A percentile compares a stretch with the other conserved stretches of the same genome.
Conservation (phyloP, 345 rosid genomes). For the Acer campestre region DNA sequence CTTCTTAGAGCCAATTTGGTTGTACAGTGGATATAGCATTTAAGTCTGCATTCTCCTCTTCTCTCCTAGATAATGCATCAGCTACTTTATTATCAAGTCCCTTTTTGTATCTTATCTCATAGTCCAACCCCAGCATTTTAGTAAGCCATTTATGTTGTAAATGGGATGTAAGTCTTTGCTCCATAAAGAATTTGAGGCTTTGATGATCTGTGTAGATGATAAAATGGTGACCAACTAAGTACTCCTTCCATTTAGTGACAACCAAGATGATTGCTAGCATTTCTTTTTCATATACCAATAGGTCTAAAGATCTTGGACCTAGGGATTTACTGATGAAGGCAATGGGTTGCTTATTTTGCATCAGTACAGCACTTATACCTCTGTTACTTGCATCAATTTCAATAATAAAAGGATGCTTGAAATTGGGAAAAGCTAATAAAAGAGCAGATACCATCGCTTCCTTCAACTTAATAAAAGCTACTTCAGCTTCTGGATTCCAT, state of each 20-base stretch:
- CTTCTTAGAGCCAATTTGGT: not conserved
- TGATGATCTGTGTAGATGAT: not conserved
- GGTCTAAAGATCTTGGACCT: not conserved
- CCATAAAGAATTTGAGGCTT: not conserved
- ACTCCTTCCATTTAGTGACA: not conserved
- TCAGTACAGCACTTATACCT: not conserved
- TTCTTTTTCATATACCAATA: not conserved
- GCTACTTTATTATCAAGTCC: not conserved
- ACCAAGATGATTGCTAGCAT: not conserved
- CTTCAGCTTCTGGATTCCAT: not conserved
- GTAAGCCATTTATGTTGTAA: not conserved
- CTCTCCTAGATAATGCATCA: not conserved
- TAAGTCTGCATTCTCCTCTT: too few species aligned
- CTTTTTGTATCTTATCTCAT: not conserved
- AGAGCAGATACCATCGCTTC: not conserved
- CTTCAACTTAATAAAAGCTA: not conserved
- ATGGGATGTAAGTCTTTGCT: not conserved
- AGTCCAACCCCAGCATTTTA: not conserved
- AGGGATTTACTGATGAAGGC: not conserved
- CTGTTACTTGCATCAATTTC: not conserved
- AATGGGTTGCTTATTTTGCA: not conserved
- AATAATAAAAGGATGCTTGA: not conserved
- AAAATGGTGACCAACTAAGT: not conserved
- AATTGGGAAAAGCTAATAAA: not conserved
- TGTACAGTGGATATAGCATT: not conserved